Percentiles rank a stretch among this genome's conserved stretches.
These are phyloP conservation scores for Kurtzmaniella quercitrusa DNA, from an alignment of 1,139 yeast genomes.

Conservation along the genomic window DNA sequence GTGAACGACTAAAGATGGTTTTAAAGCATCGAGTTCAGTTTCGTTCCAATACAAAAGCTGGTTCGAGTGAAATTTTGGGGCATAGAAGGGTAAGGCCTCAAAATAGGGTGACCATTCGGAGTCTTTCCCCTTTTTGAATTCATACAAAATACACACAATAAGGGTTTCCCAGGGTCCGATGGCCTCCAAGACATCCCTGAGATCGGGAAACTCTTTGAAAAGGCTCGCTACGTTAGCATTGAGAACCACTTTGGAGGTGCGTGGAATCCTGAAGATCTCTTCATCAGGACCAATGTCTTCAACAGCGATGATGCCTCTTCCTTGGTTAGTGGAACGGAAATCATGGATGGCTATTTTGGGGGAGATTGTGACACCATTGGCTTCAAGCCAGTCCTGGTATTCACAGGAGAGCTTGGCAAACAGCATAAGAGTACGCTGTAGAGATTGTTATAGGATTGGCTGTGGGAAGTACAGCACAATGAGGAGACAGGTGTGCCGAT, in stretches of 20 bases:
- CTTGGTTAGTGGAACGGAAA: conserved; percentile 55
- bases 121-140: conserved; percentile 34
- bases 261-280: conserved; percentile 65
- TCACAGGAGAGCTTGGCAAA: conserved; percentile 23
- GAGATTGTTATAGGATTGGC: too few species aligned
- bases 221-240: conserved; percentile 57
- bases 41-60: conserved; percentile 80
- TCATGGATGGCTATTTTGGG: conserved; percentile 59
- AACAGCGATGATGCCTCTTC: conserved; percentile 72
- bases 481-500: too few species aligned
- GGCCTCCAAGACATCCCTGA: conserved; percentile 30
- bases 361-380: conserved; percentile 45
- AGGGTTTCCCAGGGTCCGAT: conserved; percentile 76
- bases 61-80: conserved; percentile 40
- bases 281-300: conserved; percentile 59
- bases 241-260: conserved; percentile 40
- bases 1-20: conserved; percentile 67
- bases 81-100: conserved; percentile 57
- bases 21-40: conserved; percentile 44
- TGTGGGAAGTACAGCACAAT: too few species aligned
- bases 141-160: conserved; percentile 63
- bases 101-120: conserved; percentile 72
- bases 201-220: conserved; percentile 23
- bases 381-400: conserved; percentile 44
- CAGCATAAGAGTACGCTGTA: too few species aligned